A percentile compares a stretch with the other conserved stretches of the same genome.
Conservation (phyloP, 495 filamentous ascomycete genomes). For the Penicillium lagena region DNA sequence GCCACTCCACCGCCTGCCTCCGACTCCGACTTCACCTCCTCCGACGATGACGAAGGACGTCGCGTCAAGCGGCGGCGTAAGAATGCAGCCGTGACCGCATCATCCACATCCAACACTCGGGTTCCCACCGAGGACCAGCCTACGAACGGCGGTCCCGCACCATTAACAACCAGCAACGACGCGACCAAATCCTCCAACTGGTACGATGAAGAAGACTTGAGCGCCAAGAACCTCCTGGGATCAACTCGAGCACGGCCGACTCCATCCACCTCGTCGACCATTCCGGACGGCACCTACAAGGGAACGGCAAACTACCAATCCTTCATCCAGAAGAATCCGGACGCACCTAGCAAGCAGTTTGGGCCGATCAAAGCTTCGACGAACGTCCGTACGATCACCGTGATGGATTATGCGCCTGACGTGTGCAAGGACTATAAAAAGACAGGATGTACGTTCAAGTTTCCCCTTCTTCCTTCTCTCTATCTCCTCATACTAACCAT, state of each 20-base stretch:
- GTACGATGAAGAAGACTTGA: slow-evolving; percentile 60
- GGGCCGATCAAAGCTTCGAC: slow-evolving; percentile 86
- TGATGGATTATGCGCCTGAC: slow-evolving; percentile 88
- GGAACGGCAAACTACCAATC: slow-evolving; percentile 64
- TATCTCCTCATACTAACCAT: too few relatives aligned
- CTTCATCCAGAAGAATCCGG: slow-evolving; percentile 77
- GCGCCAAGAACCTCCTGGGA: slow-evolving; percentile 57
- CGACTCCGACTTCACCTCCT: slow-evolving; percentile 63
- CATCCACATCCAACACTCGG: slow-evolving; percentile 32
- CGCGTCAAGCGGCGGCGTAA: slow-evolving; percentile 74
- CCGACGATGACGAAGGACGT: slow-evolving; percentile 66
- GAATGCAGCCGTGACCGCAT: slow-evolving; percentile 54
- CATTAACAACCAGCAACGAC: slow-evolving; percentile 66
- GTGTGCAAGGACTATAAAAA: slow-evolving; percentile 95
- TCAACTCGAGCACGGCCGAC: slow-evolving; percentile 41
- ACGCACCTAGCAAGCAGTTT: slow-evolving; percentile 63
- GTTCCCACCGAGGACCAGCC: slow-evolving; percentile 47
- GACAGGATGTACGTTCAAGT: slow-evolving; percentile 51
- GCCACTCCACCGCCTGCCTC: slow-evolving; percentile 69
- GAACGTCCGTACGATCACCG: slow-evolving; percentile 85
- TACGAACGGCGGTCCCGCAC: slow-evolving; percentile 40
- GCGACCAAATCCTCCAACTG: slow-evolving; percentile 92
- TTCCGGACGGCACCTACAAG: slow-evolving; percentile 66
- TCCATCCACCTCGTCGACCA: slow-evolving; percentile 14
- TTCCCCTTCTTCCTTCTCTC: slow-evolving; percentile 8